These are phyloP conservation scores for Sarocladiaceae sp. DNA, from an alignment of 2,329 filamentous ascomycete species.

Conservation along the genomic window DNA sequence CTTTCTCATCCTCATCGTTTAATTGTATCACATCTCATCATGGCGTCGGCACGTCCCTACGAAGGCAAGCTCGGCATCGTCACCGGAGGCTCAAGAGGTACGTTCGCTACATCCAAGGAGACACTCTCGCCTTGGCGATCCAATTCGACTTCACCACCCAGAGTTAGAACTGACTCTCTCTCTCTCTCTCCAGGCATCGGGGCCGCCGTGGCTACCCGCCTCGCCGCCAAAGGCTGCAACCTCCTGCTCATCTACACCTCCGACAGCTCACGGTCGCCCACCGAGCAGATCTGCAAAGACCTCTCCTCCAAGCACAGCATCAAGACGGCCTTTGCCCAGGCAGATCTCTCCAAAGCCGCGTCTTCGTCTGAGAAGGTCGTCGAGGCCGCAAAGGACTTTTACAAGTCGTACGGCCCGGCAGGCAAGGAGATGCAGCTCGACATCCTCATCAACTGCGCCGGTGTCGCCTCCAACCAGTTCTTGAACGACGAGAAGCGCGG, in stretches of 20 bases:
- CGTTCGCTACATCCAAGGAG: slow-evolving; percentile 9
- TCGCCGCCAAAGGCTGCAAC: slow-evolving; percentile 55
- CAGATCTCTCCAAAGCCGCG: slow-evolving; percentile 28
- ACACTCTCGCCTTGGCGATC: slow-evolving; percentile 17
- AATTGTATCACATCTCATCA: slow-evolving; percentile 18
- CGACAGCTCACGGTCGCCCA: slow-evolving; percentile 41
- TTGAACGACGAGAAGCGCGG: slow-evolving; percentile 47
- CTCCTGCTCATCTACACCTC: slow-evolving; percentile 56
- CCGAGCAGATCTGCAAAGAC: slow-evolving; percentile 39
- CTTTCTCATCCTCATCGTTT: no score
- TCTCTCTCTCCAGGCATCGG: slow-evolving; percentile 56
- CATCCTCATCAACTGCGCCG: slow-evolving; percentile 85
- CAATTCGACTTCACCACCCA: background rate
- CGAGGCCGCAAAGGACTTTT: slow-evolving; percentile 19
- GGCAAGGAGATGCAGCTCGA: slow-evolving; percentile 47
- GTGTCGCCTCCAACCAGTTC: slow-evolving; percentile 58
- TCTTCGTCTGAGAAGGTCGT: slow-evolving; percentile 22
- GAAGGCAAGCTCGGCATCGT: slow-evolving; percentile 74
- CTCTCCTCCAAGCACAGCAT: slow-evolving; percentile 37
- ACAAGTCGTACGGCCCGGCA: slow-evolving; percentile 16
- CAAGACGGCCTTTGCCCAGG: slow-evolving; percentile 20
- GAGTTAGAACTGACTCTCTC: no score
- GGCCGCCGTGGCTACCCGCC: slow-evolving; percentile 48
- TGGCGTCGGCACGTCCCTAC: slow-evolving; percentile 35
- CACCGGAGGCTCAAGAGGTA: slow-evolving; percentile 74